Conservation (phyloP, 768 basidiomycete species). For the Serendipita sp. region DNA sequence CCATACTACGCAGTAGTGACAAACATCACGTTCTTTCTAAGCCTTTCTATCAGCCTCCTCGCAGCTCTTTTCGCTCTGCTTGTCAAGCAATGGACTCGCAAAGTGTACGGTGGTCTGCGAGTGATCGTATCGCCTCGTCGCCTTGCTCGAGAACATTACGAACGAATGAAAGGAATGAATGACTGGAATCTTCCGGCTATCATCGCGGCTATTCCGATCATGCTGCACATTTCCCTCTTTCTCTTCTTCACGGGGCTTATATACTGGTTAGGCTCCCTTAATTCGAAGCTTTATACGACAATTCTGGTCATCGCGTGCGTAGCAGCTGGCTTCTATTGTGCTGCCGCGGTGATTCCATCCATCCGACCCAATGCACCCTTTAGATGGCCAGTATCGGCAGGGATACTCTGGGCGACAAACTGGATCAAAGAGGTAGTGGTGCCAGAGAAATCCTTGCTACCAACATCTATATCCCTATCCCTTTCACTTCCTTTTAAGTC, state of each 20-base stretch:
- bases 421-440: background rate
- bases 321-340: background rate
- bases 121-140: background rate
- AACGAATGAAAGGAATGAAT: constrained; percentile 13
- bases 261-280: constrained; percentile 10
- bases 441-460: background rate
- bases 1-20: constrained; percentile 24
- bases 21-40: constrained; percentile 16
- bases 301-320: background rate
- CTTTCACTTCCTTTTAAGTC: background rate
- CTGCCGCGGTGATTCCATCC: background rate
- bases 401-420: background rate
- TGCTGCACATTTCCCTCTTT: constrained; percentile 12
- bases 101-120: constrained; percentile 9
- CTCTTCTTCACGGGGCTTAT: constrained; percentile 14
- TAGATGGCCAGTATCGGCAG: background rate
- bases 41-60: constrained; percentile 15
- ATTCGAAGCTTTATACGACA: background rate
- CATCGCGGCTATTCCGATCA: constrained; percentile 13
- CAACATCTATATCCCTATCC: background rate
- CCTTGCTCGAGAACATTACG: constrained; percentile 11
- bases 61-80: constrained; percentile 16
- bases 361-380: background rate
- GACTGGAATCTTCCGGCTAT: constrained; percentile 15
- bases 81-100: constrained; percentile 18